A percentile compares a stretch with the other conserved stretches of the same genome.
These are phyloP conservation scores for Citrullus mucosospermus DNA, from an alignment of 306 rosid species.

Conservation along the genomic window DNA sequence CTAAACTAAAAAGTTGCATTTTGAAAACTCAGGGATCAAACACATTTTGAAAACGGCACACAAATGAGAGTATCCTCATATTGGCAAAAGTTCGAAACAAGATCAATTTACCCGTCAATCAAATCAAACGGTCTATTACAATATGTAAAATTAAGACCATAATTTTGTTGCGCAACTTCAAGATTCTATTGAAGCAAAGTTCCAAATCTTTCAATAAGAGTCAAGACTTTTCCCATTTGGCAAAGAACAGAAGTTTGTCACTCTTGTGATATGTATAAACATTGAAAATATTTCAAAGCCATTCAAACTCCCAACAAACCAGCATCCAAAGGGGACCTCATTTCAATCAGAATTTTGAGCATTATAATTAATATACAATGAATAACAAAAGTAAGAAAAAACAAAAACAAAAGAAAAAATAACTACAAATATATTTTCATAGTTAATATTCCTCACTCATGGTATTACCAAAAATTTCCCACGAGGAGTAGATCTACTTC, in stretches of 20 bases:
- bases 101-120: too few relatives aligned
- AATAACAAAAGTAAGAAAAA: neutral
- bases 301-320: neutral
- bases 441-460: constrained; percentile 19
- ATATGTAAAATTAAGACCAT: too few relatives aligned
- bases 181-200: too few relatives aligned
- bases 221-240: neutral
- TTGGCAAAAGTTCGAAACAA: too few relatives aligned
- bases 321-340: neutral
- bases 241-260: neutral
- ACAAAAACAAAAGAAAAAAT: too few relatives aligned
- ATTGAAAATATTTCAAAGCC: neutral
- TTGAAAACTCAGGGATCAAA: too few relatives aligned
- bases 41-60: too few relatives aligned
- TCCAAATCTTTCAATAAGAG: neutral
- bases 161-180: too few relatives aligned
- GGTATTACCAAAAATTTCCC: constrained; percentile 52
- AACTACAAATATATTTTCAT: neutral
- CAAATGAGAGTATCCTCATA: too few relatives aligned
- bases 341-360: neutral
- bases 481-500: constrained; percentile 85
- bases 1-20: too few relatives aligned
- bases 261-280: neutral
- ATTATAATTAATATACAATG: constrained; percentile 5
- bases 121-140: too few relatives aligned